Percentiles rank a stretch among this genome's conserved stretches.
These are phyloP conservation scores for Candida sp. DNA, from an alignment of 1,139 yeast species.

Conservation along the genomic window DNA sequence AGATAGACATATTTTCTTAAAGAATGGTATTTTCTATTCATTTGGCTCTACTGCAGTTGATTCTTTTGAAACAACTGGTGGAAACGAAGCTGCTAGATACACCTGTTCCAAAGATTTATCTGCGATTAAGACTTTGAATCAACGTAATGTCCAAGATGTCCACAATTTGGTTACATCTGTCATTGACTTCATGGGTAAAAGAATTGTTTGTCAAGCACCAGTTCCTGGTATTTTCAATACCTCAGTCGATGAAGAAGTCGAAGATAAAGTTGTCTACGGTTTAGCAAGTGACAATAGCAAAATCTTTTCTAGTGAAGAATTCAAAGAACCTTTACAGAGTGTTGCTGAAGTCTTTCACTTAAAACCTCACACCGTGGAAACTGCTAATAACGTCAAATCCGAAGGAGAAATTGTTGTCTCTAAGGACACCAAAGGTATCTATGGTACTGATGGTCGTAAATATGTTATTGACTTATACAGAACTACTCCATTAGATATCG, in stretches of 20 bases:
- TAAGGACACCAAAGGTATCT: constrained; percentile 78
- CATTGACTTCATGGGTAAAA: constrained; percentile 85
- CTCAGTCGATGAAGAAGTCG: constrained; percentile 22
- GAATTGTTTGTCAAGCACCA: constrained; percentile 91
- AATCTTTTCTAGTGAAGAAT: constrained; percentile 47
- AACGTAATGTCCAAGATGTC: constrained; percentile 61
- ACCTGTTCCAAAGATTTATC: constrained; percentile 77
- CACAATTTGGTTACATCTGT: constrained; percentile 75
- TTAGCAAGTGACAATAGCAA: constrained; percentile 57
- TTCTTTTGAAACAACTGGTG: constrained; percentile 64
- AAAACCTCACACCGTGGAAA: constrained; percentile 58
- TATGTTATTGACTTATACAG: constrained; percentile 84
- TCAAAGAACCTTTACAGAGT: constrained; percentile 51
- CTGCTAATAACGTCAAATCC: constrained; percentile 28
- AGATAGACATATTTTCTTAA: constrained; percentile 64
- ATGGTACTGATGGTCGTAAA: constrained; percentile 81
- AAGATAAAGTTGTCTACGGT: constrained; percentile 70
- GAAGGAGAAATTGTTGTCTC: constrained; percentile 60
- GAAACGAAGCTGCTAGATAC: constrained; percentile 83
- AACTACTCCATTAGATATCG: constrained; percentile 80
- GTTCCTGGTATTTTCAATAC: constrained; percentile 91
- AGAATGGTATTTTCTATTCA: constrained; percentile 86
- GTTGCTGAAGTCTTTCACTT: constrained; percentile 78
- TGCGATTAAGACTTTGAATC: constrained; percentile 67
- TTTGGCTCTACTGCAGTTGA: constrained; percentile 74